Evolutionary conservation across 331 rosid species (phyloP).

Genomic region (Quercus phellos): DNA sequence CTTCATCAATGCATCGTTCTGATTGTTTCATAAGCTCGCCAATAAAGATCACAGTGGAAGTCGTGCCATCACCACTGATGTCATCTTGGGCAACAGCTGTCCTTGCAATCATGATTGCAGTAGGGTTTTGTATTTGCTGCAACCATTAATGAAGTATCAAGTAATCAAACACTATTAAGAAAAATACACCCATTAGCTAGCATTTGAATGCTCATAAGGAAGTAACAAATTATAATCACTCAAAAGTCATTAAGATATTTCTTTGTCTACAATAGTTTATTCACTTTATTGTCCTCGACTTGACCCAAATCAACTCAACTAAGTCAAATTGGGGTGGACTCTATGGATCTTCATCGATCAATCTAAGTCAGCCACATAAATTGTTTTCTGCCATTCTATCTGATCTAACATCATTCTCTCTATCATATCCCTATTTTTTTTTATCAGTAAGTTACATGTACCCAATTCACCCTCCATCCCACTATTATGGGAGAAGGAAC

Average conservation of each 20-base stretch:
- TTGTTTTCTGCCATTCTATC: neutral
- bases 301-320: neutral
- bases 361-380: neutral
- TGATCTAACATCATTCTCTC: neutral
- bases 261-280: too few species aligned
- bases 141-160: neutral
- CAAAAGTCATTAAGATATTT: neutral
- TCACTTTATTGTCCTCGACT: neutral
- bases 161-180: neutral
- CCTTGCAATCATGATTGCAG: conserved; percentile 94
- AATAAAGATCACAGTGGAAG: conserved; percentile 87
- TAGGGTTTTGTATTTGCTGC: conserved; percentile 98
- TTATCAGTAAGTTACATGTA: too few species aligned
- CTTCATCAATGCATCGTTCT: conserved; percentile 87
- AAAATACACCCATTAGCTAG: neutral
- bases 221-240: neutral
- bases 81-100: conserved; percentile 98
- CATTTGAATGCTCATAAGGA: neutral
- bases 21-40: conserved; percentile 98
- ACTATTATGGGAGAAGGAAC: too few species aligned
- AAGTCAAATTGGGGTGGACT: neutral
- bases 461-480: too few species aligned
- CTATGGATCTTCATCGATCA: neutral
- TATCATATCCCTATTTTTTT: neutral
- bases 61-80: conserved; percentile 91